A percentile compares a stretch with the other conserved stretches of the same genome.
Conservation (phyloP, 768 basidiomycete genomes). For the Pulveroboletus frians region DNA sequence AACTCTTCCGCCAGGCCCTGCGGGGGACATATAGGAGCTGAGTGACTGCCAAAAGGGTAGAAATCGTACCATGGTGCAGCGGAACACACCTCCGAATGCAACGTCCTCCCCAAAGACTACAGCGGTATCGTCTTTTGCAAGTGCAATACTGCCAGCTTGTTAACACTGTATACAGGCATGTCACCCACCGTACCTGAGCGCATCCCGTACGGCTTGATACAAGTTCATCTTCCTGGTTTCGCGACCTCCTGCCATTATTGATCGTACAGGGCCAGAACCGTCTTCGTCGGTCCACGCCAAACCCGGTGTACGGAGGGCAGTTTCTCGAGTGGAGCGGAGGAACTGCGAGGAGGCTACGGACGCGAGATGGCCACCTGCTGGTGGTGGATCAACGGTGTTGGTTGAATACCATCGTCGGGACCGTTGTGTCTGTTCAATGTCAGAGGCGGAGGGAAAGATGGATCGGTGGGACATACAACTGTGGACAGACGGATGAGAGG, state of each 20-base stretch:
- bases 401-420: conserved; percentile 48
- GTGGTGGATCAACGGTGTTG: conserved; percentile 51
- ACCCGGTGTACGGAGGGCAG: conserved; percentile 67
- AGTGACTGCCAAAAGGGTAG: conserved; percentile 6
- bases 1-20: conserved; percentile 92
- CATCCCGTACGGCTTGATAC: conserved; percentile 90
- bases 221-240: conserved; percentile 95
- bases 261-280: conserved; percentile 33
- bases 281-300: conserved; percentile 68
- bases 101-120: conserved; percentile 92
- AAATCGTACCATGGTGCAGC: conserved; percentile 77
- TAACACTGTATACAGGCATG: neutral
- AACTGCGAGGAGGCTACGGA: conserved; percentile 66
- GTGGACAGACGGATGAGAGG: conserved; percentile 13
- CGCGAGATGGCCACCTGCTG: conserved; percentile 73
- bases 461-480: conserved; percentile 12
- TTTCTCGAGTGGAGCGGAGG: conserved; percentile 60
- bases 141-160: conserved; percentile 55
- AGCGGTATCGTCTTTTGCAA: conserved; percentile 80
- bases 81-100: conserved; percentile 90
- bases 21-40: conserved; percentile 1
- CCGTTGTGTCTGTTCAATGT: conserved; percentile 1
- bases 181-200: conserved; percentile 56
- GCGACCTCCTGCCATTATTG: conserved; percentile 61
- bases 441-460: neutral